Conservation (phyloP, 2,329 filamentous ascomycete species). For the Colletotrichum gigasporum region DNA sequence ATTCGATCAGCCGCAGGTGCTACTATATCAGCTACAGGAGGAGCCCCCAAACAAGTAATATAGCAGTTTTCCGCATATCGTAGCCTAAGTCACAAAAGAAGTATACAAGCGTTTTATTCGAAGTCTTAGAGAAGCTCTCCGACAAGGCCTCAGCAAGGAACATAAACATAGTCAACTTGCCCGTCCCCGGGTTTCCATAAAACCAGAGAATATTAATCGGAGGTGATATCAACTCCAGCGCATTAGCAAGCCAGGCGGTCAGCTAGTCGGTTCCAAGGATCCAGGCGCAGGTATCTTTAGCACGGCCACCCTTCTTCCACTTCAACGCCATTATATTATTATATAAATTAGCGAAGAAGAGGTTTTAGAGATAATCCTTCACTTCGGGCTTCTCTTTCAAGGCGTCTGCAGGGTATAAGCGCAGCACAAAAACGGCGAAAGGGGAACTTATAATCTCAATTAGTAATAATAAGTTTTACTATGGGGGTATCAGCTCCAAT, state of each 20-base stretch:
- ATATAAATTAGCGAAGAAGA: conserved; percentile 34
- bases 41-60: conserved; percentile 35
- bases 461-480: conserved; percentile 6
- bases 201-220: conserved; percentile 32
- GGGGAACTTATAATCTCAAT: neutral
- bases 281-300: conserved; percentile 34
- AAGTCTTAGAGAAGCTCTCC: conserved; percentile 12
- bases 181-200: conserved; percentile 34
- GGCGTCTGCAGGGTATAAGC: neutral
- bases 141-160: conserved; percentile 36
- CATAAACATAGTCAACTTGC: conserved; percentile 36
- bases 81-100: conserved; percentile 38
- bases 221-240: neutral
- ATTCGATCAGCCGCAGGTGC: conserved; percentile 30
- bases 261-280: conserved; percentile 33
- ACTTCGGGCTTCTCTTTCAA: conserved; percentile 19
- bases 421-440: neutral
- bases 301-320: conserved; percentile 35
- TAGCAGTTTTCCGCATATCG: conserved; percentile 35
- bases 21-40: conserved; percentile 35
- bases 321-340: conserved; percentile 33
- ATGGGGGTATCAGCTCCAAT: neutral
- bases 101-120: conserved; percentile 33
- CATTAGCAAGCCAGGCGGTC: conserved; percentile 30
- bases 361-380: conserved; percentile 24